Percentiles rank a stretch among this genome's conserved stretches.
Evolutionary conservation across 805 yeast genomes (phyloP).

Genomic region (Candida oleophila): DNA sequence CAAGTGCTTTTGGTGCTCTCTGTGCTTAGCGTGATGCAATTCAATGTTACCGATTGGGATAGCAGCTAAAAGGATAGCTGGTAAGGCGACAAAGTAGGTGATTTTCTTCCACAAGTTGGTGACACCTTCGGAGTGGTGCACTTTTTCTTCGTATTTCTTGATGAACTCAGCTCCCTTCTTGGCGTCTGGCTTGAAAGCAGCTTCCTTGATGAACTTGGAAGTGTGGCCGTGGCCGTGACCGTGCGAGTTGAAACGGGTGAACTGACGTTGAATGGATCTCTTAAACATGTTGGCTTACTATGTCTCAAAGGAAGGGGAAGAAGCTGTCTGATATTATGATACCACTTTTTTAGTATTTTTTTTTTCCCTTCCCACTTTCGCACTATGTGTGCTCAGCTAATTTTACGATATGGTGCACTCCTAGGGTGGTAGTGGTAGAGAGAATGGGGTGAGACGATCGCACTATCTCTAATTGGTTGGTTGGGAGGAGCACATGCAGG

Average conservation of each 20-base stretch:
- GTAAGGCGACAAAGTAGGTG: conserved; percentile 75
- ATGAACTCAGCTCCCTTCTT: conserved; percentile 73
- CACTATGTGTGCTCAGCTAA: not conserved
- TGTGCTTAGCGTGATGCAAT: conserved; percentile 86
- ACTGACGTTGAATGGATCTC: conserved; percentile 34
- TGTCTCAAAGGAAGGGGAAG: not conserved
- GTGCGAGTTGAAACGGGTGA: conserved; percentile 38
- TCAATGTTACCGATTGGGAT: conserved; percentile 81
- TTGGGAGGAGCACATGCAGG: not conserved
- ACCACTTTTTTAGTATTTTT: conserved; percentile 5
- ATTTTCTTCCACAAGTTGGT: conserved; percentile 83
- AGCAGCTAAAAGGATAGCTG: conserved; percentile 74
- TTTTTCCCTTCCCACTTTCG: not conserved
- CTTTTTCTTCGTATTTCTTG: conserved; percentile 59
- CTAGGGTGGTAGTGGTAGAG: not conserved
- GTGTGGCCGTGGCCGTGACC: conserved; percentile 36
- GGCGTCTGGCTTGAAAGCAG: conserved; percentile 45
- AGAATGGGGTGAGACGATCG: conserved; percentile 5
- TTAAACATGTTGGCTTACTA: conserved; percentile 30
- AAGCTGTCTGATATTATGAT: not conserved
- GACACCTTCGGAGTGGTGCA: conserved; percentile 77
- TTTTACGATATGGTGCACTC: not conserved
- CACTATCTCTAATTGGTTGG: conserved; percentile 12
- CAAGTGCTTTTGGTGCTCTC: conserved; percentile 69
- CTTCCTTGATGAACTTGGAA: conserved; percentile 40